Conservation (phyloP, 2,329 filamentous ascomycete genomes). For the Boeremia lycopersici region DNA sequence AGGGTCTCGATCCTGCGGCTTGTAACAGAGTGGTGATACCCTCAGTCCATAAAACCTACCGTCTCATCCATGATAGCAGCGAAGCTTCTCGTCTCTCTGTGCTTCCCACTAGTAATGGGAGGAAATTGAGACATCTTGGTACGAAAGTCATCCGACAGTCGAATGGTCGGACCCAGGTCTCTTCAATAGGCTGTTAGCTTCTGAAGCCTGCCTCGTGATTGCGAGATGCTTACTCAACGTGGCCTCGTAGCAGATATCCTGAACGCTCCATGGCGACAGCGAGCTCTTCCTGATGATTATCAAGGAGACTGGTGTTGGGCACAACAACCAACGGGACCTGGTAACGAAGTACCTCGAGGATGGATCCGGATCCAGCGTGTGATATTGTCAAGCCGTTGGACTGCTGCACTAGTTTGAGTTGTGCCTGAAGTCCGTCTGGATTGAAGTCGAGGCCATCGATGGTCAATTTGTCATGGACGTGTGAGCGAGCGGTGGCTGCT, state of each 20-base stretch:
- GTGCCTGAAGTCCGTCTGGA: constrained; percentile 60
- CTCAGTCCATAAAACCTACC: constrained; percentile 41
- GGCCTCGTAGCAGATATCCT: constrained; percentile 77
- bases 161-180: constrained; percentile 55
- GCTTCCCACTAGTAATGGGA: constrained; percentile 42
- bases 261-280: constrained; percentile 75
- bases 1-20: not conserved
- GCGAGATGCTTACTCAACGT: constrained; percentile 61
- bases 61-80: constrained; percentile 47
- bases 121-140: constrained; percentile 42
- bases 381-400: constrained; percentile 78
- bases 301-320: constrained; percentile 78
- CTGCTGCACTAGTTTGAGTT: constrained; percentile 63
- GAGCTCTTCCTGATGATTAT: constrained; percentile 91
- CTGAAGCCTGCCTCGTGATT: not conserved
- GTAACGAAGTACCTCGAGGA: constrained; percentile 79
- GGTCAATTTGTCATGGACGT: constrained; percentile 23
- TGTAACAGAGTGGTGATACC: not conserved
- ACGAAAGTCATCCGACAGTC: constrained; percentile 53
- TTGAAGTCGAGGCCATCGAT: constrained; percentile 72
- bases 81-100: constrained; percentile 45
- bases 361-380: constrained; percentile 90
- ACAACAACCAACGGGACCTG: constrained; percentile 84
- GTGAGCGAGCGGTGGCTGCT: constrained; percentile 19
- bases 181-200: constrained; percentile 36